Percentiles rank a stretch among this genome's conserved stretches.
Conservation (phyloP, 164 flowering plant genomes). For the Chimonanthus praecox region DNA sequence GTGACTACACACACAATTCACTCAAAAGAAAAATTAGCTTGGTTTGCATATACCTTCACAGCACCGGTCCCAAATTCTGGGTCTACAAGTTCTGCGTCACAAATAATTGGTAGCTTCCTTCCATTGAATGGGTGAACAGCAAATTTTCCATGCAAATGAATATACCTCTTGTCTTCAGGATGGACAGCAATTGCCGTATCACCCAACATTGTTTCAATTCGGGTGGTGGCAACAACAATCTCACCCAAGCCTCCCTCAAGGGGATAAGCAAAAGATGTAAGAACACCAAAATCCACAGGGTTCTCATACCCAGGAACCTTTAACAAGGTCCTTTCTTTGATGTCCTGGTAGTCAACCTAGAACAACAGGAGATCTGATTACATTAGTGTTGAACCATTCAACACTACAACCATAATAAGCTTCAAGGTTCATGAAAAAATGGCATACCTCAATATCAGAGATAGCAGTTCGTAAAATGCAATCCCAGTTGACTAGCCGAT, state of each 20-base stretch:
- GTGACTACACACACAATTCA: too few species aligned
- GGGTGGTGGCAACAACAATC: conserved; percentile 92
- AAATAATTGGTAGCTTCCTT: conserved; percentile 74
- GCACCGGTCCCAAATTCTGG: conserved; percentile 94
- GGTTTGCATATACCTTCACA: conserved; percentile 61
- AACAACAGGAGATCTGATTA: conserved; percentile 9
- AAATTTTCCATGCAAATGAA: conserved; percentile 71
- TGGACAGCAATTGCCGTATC: conserved; percentile 96
- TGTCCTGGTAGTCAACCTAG: conserved; percentile 83
- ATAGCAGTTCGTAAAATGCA: conserved; percentile 87
- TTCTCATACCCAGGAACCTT: conserved; percentile 84
- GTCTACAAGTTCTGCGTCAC: conserved; percentile 83
- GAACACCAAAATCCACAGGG: conserved; percentile 83
- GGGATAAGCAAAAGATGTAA: conserved; percentile 97
- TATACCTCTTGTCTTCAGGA: conserved; percentile 78
- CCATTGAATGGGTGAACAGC: conserved; percentile 95
- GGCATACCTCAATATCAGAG: conserved; percentile 88
- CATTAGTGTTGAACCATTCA: background rate
- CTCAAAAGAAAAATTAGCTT: too few species aligned
- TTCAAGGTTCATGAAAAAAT: background rate
- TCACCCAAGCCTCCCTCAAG: conserved; percentile 68
- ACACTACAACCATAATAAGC: background rate
- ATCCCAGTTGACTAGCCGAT: conserved; percentile 96
- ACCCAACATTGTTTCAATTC: conserved; percentile 98
- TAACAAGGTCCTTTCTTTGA: conserved; percentile 63